phyloP scores from a whole-genome alignment of 768 basidiomycete genomes.

The Suillus decipiens region DNA sequence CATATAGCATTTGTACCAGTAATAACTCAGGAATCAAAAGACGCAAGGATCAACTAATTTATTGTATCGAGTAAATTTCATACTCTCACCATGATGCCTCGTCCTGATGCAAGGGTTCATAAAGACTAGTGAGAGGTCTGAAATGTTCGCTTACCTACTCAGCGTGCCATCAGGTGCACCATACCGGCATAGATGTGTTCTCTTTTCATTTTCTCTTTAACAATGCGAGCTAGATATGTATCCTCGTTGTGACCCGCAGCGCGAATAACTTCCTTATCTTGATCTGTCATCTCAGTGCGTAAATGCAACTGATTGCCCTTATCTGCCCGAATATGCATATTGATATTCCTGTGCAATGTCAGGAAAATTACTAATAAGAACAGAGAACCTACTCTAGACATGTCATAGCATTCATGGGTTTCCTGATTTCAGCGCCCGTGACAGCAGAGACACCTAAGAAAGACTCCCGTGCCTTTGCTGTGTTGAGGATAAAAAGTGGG shows the following conservation, averaged over 20 bases:
- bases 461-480: neutral
- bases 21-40: too few species aligned
- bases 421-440: neutral
- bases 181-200: too few species aligned
- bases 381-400: neutral
- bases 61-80: too few species aligned
- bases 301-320: neutral
- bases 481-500: neutral
- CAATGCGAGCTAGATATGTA: constrained; percentile 35
- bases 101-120: too few species aligned
- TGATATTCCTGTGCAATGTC: neutral
- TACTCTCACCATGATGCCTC: too few species aligned
- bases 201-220: too few species aligned
- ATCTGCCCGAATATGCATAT: neutral
- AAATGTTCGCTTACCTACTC: too few species aligned
- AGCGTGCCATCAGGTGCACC: too few species aligned
- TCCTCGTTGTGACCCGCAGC: neutral
- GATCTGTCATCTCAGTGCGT: neutral
- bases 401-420: neutral
- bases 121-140: too few species aligned
- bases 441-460: neutral
- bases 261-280: neutral
- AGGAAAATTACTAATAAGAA: neutral
- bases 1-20: too few species aligned
- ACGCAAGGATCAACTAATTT: too few species aligned